These are phyloP conservation scores for Epichloe amarillans DNA, from an alignment of 2,329 filamentous ascomycete genomes.

Conservation along the genomic window DNA sequence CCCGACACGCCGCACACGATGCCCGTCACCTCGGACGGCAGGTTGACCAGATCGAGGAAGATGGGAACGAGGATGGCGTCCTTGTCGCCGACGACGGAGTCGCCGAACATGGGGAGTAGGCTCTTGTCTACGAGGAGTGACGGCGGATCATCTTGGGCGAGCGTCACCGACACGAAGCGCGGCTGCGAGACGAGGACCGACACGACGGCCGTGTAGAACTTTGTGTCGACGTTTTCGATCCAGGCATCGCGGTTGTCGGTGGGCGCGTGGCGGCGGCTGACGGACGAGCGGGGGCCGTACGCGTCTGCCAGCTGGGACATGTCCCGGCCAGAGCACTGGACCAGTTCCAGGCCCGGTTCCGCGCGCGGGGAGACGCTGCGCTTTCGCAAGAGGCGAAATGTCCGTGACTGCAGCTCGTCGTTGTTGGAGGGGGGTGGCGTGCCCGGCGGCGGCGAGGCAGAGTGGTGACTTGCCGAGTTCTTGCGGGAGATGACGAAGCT, in stretches of 20 bases:
- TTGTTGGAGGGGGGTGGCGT: constrained; percentile 69
- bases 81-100: constrained; percentile 62
- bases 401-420: constrained; percentile 67
- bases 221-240: constrained; percentile 48
- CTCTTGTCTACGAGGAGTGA: constrained; percentile 59
- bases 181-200: constrained; percentile 48
- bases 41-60: constrained; percentile 66
- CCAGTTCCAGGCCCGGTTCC: constrained; percentile 53
- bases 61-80: constrained; percentile 69
- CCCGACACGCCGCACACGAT: constrained; percentile 93
- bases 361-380: constrained; percentile 62
- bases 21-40: constrained; percentile 80
- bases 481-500: constrained; percentile 45
- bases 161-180: constrained; percentile 59
- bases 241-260: constrained; percentile 28
- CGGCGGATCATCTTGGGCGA: constrained; percentile 60
- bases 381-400: constrained; percentile 71
- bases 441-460: constrained; percentile 42
- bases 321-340: constrained; percentile 66
- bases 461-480: constrained; percentile 14
- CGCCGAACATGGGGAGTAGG: constrained; percentile 52
- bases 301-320: constrained; percentile 25
- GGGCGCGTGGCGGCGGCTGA: constrained; percentile 24
- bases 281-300: constrained; percentile 23
- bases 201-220: constrained; percentile 49